Evolutionary conservation across 2,329 filamentous ascomycete genomes (phyloP).

Genomic region (Alternaria sp.): DNA sequence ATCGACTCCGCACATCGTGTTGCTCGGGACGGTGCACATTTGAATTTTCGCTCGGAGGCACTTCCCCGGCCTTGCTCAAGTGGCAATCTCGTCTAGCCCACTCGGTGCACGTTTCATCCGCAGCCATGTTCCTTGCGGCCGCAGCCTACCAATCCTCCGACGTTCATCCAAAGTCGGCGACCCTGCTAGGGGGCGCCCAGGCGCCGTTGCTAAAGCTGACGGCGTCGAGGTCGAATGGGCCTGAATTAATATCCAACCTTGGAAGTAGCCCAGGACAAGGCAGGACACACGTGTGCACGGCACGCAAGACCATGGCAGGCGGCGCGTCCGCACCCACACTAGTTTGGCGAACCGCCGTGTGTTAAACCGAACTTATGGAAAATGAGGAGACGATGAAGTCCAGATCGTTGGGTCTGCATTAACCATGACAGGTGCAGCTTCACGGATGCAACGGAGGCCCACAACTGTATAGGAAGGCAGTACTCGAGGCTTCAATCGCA

Average conservation of each 20-base stretch:
- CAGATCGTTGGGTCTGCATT: neutral
- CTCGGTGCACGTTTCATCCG: constrained; percentile 3
- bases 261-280: neutral
- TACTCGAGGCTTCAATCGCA: neutral
- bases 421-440: neutral
- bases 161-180: neutral
- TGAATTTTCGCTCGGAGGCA: neutral
- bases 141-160: neutral
- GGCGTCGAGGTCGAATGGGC: neutral
- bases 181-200: neutral
- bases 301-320: neutral
- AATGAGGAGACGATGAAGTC: neutral
- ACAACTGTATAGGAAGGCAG: neutral
- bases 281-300: neutral
- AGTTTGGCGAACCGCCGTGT: neutral
- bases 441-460: neutral
- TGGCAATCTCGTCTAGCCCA: neutral
- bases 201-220: neutral
- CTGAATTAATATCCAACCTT: neutral
- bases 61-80: neutral
- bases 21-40: neutral
- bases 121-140: constrained; percentile 7
- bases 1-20: neutral
- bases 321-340: neutral
- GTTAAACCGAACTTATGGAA: constrained; percentile 5